These are phyloP conservation scores for Penicillium cinerascens DNA, from an alignment of 495 filamentous ascomycete genomes.

Conservation along the genomic window DNA sequence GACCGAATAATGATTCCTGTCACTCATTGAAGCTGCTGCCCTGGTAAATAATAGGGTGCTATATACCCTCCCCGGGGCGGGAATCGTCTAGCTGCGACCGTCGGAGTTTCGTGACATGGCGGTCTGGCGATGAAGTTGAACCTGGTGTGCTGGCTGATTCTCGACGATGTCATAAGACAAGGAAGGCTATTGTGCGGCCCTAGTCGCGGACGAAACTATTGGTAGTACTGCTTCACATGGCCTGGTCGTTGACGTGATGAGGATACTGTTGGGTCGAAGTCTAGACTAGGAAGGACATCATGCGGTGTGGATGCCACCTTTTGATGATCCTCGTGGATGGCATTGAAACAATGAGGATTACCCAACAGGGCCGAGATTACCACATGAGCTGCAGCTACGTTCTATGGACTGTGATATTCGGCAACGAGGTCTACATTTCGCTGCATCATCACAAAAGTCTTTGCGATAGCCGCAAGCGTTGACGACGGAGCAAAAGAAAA, in stretches of 20 bases:
- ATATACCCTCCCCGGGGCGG: not conserved
- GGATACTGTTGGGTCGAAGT: not conserved
- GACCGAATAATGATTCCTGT: not conserved
- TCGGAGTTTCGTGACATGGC: not conserved
- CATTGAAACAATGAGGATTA: not conserved
- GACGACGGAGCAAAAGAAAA: not conserved
- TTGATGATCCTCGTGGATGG: not conserved
- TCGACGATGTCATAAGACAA: conserved; percentile 3
- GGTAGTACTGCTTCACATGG: not conserved
- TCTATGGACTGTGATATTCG: not conserved
- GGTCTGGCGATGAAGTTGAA: not conserved
- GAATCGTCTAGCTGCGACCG: not conserved
- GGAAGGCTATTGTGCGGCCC: not conserved
- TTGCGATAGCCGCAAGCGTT: not conserved
- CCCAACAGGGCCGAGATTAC: not conserved
- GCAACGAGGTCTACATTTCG: not conserved
- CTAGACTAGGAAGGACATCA: not conserved
- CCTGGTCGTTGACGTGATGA: not conserved
- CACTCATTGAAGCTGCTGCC: not conserved
- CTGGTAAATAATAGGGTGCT: not conserved
- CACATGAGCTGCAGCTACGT: not conserved
- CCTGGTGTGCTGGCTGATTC: conserved; percentile 10
- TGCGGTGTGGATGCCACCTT: not conserved
- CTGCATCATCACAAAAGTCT: not conserved
- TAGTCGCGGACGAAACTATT: not conserved